Base-by-base conservation (phyloP, 73 alveolate genomes). In the Paramecium pentaurelia region DNA sequence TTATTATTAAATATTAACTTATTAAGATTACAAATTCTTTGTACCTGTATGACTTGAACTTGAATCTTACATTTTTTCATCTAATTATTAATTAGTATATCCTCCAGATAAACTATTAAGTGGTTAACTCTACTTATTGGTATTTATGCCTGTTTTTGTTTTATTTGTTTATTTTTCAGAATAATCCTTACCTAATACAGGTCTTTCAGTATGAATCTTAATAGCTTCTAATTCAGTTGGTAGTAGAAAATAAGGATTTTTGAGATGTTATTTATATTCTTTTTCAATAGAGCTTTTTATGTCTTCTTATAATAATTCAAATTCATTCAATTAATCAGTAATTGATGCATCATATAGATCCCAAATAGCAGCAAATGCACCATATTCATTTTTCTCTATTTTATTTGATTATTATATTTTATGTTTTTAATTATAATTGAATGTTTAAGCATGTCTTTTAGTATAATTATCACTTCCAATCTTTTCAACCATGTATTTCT, bases 401-500 rank as follows among this genome's bases (percentile, higher is more conserved):
- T 92, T 93, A 51, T 90, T 86, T 25, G 93, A 77, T 45, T 59
- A 37, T 18, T 71, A 45, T 36, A 59, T 34, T 47, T 93, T 59
- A 20, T 58, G 38, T 92, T 93, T 93, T 37, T 71, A 88, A 59
- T 40, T 51, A 58, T 86, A 92, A 37, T 93, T 93, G 25, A 91
- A 92, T 22, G 96, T 93, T 45, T 93, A 92, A 0, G 96, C 95
- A 44, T 89, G 94, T 73, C 96, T 77, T 45, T 60, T 71, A 25
- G 92, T 37, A 64, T 71, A 93, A 38, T 93, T 93, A 60, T 93
- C 96, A 44, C 94, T 80, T 7, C 93, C 95, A 54, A 80, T 86
- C 95, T 86, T 75, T 92, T 94, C 88, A 71, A 94, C 68, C 87
- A 96, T 25, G 96, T 93, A 92, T 84, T 95, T 64, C 85, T 73